Conservation (phyloP, 2,329 filamentous ascomycete species). For the Penicillium sp. region DNA sequence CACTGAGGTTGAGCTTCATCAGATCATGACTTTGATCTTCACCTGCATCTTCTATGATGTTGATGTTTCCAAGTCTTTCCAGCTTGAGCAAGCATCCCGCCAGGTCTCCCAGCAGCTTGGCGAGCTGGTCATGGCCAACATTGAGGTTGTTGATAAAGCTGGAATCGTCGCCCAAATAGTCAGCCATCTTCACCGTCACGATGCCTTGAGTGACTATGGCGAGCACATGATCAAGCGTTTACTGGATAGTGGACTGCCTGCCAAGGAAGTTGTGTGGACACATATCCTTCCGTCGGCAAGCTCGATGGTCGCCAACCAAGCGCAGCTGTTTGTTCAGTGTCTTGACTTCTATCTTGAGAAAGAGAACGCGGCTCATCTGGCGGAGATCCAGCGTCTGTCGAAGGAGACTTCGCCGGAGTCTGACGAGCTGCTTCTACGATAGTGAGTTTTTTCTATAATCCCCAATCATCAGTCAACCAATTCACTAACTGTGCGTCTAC, state of each 20-base stretch:
- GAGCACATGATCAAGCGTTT: constrained; percentile 56
- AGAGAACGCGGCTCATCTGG: constrained; percentile 49
- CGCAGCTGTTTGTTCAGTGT: constrained; percentile 57
- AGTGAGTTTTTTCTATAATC: constrained; percentile 33
- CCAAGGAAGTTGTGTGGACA: constrained; percentile 55
- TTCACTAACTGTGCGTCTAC: constrained; percentile 8
- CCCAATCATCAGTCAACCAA: not conserved
- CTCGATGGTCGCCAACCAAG: constrained; percentile 57
- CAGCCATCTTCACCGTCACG: constrained; percentile 38
- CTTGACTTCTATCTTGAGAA: constrained; percentile 56
- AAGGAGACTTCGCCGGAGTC: constrained; percentile 44
- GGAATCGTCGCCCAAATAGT: constrained; percentile 45
- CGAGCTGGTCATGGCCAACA: constrained; percentile 50
- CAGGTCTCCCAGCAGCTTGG: constrained; percentile 50
- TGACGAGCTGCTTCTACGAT: constrained; percentile 52
- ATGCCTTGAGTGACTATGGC: constrained; percentile 53
- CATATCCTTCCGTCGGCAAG: constrained; percentile 59
- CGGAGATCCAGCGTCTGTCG: constrained; percentile 50
- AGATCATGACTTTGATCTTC: constrained; percentile 54
- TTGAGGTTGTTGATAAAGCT: constrained; percentile 44
- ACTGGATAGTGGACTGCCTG: constrained; percentile 45
- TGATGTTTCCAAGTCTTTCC: constrained; percentile 53
- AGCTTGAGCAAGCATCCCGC: constrained; percentile 50
- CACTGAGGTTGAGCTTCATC: constrained; percentile 54
- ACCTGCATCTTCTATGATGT: constrained; percentile 56